Base-by-base conservation (phyloP, 1,284 basidiomycete genomes). In the Microbotryomycetes sp. region DNA sequence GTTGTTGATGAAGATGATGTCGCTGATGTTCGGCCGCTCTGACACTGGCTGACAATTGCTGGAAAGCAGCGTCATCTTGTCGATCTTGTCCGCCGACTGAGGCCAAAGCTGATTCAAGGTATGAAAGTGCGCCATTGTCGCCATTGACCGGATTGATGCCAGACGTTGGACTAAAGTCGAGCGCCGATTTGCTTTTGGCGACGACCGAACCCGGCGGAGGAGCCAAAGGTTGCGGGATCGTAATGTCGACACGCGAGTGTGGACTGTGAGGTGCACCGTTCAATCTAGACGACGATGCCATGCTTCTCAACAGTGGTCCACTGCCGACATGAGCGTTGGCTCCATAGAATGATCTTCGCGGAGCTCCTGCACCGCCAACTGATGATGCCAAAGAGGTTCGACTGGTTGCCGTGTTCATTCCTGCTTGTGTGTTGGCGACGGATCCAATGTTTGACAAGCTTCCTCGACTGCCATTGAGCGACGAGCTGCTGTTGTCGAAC, bases 241-340 rank as follows among this genome's bases (percentile, higher is more conserved):
- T 59, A 45, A 72, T 69, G 45, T 72, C 70, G 62, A 72, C 61
- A 14, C 70, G 56, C n/a, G 70, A 70, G 16, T 64, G 67, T 2
- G 62, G 67, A 36, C 54, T 54, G 60, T 72, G 70, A n/a, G 70
- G 70, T 15, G 69, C 65, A 45, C 67, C 69, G 2, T 64, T 54
- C 36, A 70, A 28, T 5, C 69, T 65, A 22, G 56, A 58, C 19
- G 60, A 62, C 1, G 62, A 64, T 12, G 25, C 25, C 50, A 28
- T 25, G n/a, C 25, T 52, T 26, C 50, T 23, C 50, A 52, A 30
- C n/a, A 28, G 26, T 26, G 50, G 50, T 30, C 25, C 50, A 28
- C 30, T 52, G 50, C 25, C 50, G 25, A 52, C 50, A 22, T 48
- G 30, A 6, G 45, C 26, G 54, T 48, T 56, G 45, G 12, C n/a